Evolutionary conservation across 495 filamentous ascomycete species (phyloP).

Genomic region (Immersiella caudata): DNA sequence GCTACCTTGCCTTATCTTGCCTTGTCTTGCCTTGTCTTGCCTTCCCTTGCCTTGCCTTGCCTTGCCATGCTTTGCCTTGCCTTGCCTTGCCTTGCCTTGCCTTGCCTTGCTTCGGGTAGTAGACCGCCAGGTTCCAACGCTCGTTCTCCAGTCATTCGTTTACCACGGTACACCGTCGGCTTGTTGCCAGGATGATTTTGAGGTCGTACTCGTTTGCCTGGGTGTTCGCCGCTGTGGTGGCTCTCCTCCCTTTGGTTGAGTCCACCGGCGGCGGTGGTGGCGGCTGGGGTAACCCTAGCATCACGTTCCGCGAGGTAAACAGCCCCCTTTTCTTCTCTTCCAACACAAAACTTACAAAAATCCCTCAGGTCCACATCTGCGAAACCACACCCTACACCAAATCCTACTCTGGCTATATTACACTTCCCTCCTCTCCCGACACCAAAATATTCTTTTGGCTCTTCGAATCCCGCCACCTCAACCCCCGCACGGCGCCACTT

Average conservation of each 20-base stretch:
- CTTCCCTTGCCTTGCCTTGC: no score
- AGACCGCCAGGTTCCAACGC: no score
- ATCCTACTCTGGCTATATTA: conserved; percentile 23
- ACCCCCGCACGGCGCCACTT: conserved; percentile 18
- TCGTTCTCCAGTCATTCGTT: no score
- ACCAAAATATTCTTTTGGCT: conserved; percentile 24
- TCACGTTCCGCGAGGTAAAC: conserved; percentile 14
- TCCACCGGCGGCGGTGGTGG: neutral
- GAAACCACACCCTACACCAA: conserved; percentile 18
- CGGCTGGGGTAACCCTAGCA: neutral
- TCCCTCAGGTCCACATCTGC: conserved; percentile 16
- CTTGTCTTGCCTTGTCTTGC: no score
- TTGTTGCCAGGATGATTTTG: neutral
- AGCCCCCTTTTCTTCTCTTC: neutral
- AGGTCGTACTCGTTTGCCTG: no score
- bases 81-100: no score
- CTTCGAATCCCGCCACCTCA: conserved; percentile 14
- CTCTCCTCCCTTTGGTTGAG: no score
- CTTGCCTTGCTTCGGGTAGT: no score
- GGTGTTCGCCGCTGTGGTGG: no score
- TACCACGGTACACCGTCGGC: no score
- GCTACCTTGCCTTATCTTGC: no score
- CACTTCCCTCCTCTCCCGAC: conserved; percentile 9
- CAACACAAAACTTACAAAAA: neutral
- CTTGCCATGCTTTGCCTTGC: no score